These are phyloP conservation scores for Scenedesmus sp. DNA, from an alignment of 163 green algal genomes.

Conservation along the genomic window DNA sequence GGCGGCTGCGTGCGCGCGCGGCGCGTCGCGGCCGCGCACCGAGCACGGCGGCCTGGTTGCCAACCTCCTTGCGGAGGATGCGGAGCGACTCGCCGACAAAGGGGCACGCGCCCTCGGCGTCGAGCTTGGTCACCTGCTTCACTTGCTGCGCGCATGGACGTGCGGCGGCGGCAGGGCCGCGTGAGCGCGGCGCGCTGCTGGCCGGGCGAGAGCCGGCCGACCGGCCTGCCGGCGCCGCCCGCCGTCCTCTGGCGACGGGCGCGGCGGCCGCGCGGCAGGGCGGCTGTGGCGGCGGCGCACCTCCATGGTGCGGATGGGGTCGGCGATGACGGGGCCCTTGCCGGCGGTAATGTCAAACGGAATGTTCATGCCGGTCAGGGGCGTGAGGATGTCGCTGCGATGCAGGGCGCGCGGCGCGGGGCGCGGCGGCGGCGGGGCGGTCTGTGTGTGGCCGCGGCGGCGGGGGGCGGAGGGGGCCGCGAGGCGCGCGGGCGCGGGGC, in stretches of 20 bases:
- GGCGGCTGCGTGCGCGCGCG: too few species aligned
- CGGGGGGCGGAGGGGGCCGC: too few species aligned
- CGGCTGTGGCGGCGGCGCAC: conserved; percentile 34
- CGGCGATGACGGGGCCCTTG: conserved; percentile 86
- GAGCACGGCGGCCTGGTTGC: conserved; percentile 60
- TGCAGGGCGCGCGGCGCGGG: too few species aligned
- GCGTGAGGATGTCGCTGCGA: conserved; percentile 97
- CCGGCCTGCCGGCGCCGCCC: too few species aligned
- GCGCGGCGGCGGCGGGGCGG: too few species aligned
- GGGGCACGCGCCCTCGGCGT: conserved; percentile 74
- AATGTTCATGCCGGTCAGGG: conserved; percentile 95
- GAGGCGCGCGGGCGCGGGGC: too few species aligned
- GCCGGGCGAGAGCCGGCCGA: too few species aligned
- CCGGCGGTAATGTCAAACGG: conserved; percentile 91
- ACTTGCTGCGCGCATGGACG: conserved; percentile 61
- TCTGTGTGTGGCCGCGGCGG: too few species aligned
- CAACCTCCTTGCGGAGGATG: conserved; percentile 71
- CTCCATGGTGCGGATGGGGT: conserved; percentile 89
- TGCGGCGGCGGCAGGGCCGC: neutral
- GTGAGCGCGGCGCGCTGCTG: too few species aligned
- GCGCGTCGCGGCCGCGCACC: too few species aligned
- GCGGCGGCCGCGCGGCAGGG: too few species aligned
- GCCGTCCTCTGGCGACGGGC: too few species aligned
- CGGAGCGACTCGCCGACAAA: conserved; percentile 89
- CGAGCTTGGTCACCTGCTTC: conserved; percentile 75